Percentiles rank a stretch among this genome's conserved stretches.
These are phyloP conservation scores for Vitis labrusca DNA, from an alignment of 164 flowering plant species.

Conservation along the genomic window DNA sequence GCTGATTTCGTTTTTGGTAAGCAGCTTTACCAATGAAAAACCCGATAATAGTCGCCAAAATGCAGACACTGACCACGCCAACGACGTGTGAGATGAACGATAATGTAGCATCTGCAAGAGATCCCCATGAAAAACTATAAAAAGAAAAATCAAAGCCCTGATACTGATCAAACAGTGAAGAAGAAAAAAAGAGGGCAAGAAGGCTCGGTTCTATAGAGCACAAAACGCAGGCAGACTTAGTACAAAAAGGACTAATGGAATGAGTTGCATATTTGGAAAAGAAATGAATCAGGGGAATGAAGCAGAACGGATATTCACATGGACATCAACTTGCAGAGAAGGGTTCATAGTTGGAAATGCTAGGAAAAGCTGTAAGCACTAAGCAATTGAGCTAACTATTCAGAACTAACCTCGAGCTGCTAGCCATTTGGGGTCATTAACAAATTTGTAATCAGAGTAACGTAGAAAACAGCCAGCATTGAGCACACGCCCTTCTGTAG, in stretches of 20 bases:
- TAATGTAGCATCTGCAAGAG: constrained; percentile 10
- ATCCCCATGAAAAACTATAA: background rate
- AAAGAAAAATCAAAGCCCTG: background rate
- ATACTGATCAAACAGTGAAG: too few species aligned
- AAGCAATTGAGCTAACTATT: background rate
- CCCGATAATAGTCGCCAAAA: constrained; percentile 25
- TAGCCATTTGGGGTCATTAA: background rate
- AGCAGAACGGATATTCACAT: too few species aligned
- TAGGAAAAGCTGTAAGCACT: too few species aligned
- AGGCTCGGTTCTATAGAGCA: background rate
- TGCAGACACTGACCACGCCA: constrained; percentile 4
- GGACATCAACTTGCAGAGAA: too few species aligned
- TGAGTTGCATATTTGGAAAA: too few species aligned
- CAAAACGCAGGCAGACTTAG: too few species aligned
- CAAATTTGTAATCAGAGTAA: constrained; percentile 23
- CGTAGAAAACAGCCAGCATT: constrained; percentile 35
- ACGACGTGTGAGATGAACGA: background rate
- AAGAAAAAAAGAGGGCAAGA: too few species aligned
- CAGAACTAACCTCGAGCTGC: constrained; percentile 6
- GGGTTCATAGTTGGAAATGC: too few species aligned
- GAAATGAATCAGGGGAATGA: too few species aligned
- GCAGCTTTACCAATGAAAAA: constrained; percentile 19
- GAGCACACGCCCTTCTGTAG: constrained; percentile 21
- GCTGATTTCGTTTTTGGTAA: background rate
- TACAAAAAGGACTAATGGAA: too few species aligned